These are phyloP conservation scores for Endocalyx cinctus DNA, from an alignment of 2,329 filamentous ascomycete species.

Conservation along the genomic window DNA sequence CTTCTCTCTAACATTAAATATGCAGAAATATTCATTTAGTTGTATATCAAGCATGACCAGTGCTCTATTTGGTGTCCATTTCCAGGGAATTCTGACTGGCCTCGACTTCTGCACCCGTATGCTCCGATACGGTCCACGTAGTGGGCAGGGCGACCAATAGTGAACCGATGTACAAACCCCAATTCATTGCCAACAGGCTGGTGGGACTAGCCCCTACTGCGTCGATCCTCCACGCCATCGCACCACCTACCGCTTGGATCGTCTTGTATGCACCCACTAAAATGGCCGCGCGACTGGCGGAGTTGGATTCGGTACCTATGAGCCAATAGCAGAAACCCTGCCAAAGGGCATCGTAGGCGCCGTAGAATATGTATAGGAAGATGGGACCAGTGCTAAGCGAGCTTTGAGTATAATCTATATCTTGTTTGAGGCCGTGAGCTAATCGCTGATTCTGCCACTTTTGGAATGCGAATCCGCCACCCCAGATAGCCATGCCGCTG, in stretches of 20 bases:
- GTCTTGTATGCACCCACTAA: conserved; percentile 12
- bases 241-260: conserved; percentile 7
- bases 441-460: conserved; percentile 11
- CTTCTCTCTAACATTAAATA: no score
- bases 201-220: conserved; percentile 8
- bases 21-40: no score
- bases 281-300: conserved; percentile 7
- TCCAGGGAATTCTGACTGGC: no score
- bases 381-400: conserved; percentile 7
- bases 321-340: conserved; percentile 13
- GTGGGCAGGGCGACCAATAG: conserved; percentile 7
- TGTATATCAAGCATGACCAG: no score
- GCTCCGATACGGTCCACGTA: conserved; percentile 11
- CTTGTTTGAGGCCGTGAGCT: conserved; percentile 6
- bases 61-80: no score
- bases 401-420: conserved; percentile 9
- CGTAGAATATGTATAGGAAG: conserved; percentile 10
- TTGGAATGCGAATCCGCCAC: conserved; percentile 11
- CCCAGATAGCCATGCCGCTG: conserved; percentile 8
- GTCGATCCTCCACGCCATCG: conserved; percentile 13
- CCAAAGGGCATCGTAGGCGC: conserved; percentile 10
- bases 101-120: conserved; percentile 4
- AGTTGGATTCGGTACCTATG: conserved; percentile 12
- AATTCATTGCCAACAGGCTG: conserved; percentile 10
- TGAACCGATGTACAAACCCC: conserved; percentile 10